Percentiles rank a stretch among this genome's conserved stretches.
Conservation (phyloP, 805 yeast species). For the Ogataea ganodermae region DNA sequence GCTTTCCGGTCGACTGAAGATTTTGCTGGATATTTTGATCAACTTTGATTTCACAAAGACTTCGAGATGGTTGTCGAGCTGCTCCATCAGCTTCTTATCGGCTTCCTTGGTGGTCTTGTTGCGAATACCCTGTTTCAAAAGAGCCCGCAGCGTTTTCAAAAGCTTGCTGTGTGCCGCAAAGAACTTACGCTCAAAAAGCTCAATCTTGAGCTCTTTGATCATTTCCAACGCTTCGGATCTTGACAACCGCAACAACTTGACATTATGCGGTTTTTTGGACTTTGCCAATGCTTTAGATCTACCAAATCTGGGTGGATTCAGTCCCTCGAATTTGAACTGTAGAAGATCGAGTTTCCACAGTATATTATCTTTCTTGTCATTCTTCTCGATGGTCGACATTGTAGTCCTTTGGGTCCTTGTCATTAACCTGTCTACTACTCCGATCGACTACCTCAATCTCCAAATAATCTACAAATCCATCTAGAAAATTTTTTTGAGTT, state of each 20-base stretch:
- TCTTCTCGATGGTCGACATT: neutral
- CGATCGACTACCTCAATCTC: neutral
- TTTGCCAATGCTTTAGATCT: slow-evolving; percentile 48
- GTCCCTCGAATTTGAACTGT: slow-evolving; percentile 48
- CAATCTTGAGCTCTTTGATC: slow-evolving; percentile 47
- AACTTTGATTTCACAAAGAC: slow-evolving; percentile 25
- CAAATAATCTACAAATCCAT: slow-evolving; percentile 2
- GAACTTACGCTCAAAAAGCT: slow-evolving; percentile 49
- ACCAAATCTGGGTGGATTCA: slow-evolving; percentile 50
- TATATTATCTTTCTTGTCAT: slow-evolving; percentile 37
- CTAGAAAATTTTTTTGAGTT: neutral
- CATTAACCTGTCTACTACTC: neutral
- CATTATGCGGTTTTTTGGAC: slow-evolving; percentile 43
- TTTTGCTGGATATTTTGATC: slow-evolving; percentile 24
- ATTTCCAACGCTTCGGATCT: slow-evolving; percentile 45
- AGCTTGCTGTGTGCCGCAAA: slow-evolving; percentile 47
- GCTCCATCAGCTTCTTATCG: slow-evolving; percentile 6
- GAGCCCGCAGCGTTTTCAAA: slow-evolving; percentile 38
- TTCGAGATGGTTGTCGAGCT: slow-evolving; percentile 22
- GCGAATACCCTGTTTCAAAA: slow-evolving; percentile 19
- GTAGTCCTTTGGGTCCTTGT: neutral
- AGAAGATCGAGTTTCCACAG: slow-evolving; percentile 59
- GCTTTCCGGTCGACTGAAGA: slow-evolving; percentile 19
- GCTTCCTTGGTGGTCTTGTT: slow-evolving; percentile 17
- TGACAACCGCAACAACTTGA: slow-evolving; percentile 38